Base-by-base conservation (phyloP, 2,329 filamentous ascomycete genomes). In the Elsinoe necatrix region DNA sequence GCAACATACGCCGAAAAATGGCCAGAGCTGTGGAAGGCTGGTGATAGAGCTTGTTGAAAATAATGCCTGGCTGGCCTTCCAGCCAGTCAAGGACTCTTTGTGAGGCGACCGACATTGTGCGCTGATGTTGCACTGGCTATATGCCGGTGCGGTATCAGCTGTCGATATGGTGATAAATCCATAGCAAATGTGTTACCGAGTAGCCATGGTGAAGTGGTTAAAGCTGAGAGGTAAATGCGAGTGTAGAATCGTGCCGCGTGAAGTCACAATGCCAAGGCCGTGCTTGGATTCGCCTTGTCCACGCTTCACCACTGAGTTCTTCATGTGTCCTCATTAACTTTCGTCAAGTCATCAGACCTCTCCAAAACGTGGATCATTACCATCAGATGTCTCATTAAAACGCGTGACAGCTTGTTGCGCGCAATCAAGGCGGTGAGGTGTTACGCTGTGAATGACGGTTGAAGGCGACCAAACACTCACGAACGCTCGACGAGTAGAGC, bases 1-100 rank as follows among this genome's bases (percentile, higher is more conserved):
- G 89, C 58, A 98, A 81, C 90, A 98, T 96, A 74, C 93, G 91
- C 63, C 93, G 84, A 71, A 97, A 97, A 66, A 98, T 91, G 63
- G 93, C 93, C 63, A 98, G 83, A 35, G 91, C 87, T 1, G 93
- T 95, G 41, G 92, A 95, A 27, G 93, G 93, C 77, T 96, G 91
- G 74, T 91, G 87, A 78, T 98, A 98, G 45, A 98, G 80, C 71
- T 89, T 87, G 69, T 84, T 83, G 72, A 97, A 95, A 34, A 89
- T 95, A 41, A 87, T 89, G 61, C 91, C 89, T 51, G 88, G 88
- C 66, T 95, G 85, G 69, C 85, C 84, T 79, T 97, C 91, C 69
- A 97, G 85, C 73, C 95, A 97, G 69, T 96, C 91, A 69, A 92
- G 87, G 56, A 81, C 79, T 62, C 81, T 80, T 61, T 77, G 77